Percentiles rank a stretch among this genome's conserved stretches.
Evolutionary conservation across 139 green algal species (phyloP).

Genomic region (Closterium sp.): DNA sequence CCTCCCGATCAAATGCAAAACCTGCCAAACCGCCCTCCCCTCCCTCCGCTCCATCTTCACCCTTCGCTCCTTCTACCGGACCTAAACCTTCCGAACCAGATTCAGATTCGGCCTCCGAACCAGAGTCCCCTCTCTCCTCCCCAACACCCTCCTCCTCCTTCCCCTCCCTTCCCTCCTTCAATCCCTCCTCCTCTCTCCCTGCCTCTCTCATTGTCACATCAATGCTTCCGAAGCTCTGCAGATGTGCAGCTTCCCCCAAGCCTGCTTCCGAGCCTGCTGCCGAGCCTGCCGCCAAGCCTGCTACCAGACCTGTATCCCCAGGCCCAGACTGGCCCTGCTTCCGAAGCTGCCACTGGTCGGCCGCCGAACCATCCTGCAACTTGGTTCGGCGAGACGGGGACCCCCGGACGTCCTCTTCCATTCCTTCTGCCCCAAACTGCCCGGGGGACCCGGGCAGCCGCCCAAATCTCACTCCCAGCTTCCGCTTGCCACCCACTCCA

Average conservation of each 20-base stretch:
- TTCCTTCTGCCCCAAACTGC: not conserved
- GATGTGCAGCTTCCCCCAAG: not conserved
- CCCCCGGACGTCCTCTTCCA: not conserved
- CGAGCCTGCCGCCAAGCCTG: not conserved
- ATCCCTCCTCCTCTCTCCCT: constrained; percentile 14
- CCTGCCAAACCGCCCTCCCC: constrained; percentile 3
- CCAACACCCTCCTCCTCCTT: constrained; percentile 16
- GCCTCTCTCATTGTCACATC: not conserved
- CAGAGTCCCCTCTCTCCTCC: not conserved
- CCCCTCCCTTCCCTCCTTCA: constrained; percentile 10
- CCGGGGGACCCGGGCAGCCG: not conserved
- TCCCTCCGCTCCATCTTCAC: not conserved
- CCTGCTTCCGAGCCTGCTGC: not conserved
- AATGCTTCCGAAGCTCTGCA: not conserved
- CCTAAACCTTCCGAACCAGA: not conserved
- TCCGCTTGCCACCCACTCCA: not conserved
- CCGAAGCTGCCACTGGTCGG: not conserved
- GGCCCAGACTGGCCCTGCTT: not conserved
- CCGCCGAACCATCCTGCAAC: not conserved
- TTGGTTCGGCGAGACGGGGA: not conserved
- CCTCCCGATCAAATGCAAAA: constrained; percentile 11
- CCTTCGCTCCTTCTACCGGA: constrained; percentile 2
- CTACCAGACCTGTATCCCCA: not conserved
- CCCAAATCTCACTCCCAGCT: not conserved
- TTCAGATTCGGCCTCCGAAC: not conserved